Conservation (phyloP, 371 early-diverging fungal species). For the Lichtheimia ornata region DNA sequence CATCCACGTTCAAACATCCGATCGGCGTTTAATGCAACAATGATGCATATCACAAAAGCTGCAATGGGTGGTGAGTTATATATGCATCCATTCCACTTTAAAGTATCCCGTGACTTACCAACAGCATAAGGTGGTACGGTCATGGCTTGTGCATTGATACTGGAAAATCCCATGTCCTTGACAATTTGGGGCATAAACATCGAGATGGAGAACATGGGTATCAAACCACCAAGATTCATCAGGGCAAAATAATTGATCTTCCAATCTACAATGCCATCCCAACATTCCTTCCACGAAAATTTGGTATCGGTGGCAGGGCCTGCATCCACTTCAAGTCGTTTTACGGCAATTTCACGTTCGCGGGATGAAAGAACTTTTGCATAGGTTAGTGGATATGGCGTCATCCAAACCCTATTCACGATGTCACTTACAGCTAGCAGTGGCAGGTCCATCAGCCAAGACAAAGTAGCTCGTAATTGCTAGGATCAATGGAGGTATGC, state of each 20-base stretch:
- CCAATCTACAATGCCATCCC: slow-evolving; percentile 54
- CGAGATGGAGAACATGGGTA: slow-evolving; percentile 24
- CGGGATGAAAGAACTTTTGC: slow-evolving; percentile 46
- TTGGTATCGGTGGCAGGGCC: slow-evolving; percentile 58
- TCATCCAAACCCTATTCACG: background rate
- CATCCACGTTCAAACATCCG: slow-evolving; percentile 60
- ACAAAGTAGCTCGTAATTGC: slow-evolving; percentile 58
- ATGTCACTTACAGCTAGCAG: slow-evolving; percentile 33
- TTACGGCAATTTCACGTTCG: slow-evolving; percentile 57
- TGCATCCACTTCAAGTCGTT: slow-evolving; percentile 62
- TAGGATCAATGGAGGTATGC: slow-evolving; percentile 64
- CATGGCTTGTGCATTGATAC: slow-evolving; percentile 50
- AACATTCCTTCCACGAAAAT: slow-evolving; percentile 62
- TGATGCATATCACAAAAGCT: slow-evolving; percentile 58
- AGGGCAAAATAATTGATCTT: slow-evolving; percentile 52
- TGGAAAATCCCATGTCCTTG: slow-evolving; percentile 59
- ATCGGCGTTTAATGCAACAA: slow-evolving; percentile 65
- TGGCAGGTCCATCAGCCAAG: slow-evolving; percentile 73
- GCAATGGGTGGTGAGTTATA: background rate
- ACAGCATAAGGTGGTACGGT: slow-evolving; percentile 15
- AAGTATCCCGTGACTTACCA: background rate
- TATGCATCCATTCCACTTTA: no score
- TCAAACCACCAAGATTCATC: slow-evolving; percentile 42
- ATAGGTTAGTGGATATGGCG: background rate
- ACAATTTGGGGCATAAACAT: slow-evolving; percentile 76